These are phyloP conservation scores for Diaporthe velutina DNA, from an alignment of 2,329 filamentous ascomycete species.

Conservation along the genomic window DNA sequence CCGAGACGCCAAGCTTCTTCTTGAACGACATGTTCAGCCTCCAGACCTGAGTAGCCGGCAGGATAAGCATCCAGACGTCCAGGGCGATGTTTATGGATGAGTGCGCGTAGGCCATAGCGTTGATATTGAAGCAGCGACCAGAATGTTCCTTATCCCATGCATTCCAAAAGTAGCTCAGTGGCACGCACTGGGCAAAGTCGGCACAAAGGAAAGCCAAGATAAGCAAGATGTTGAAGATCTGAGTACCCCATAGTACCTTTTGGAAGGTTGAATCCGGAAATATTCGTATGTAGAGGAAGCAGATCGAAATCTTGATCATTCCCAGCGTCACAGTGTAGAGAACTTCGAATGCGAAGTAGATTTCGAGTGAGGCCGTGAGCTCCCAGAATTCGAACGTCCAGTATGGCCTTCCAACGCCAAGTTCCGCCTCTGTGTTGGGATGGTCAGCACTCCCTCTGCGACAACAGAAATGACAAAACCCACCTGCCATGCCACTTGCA, in stretches of 20 bases:
- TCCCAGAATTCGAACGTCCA: slow-evolving; percentile 15
- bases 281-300: slow-evolving; percentile 52
- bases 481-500: slow-evolving; percentile 10
- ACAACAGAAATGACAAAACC: background rate
- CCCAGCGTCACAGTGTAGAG: slow-evolving; percentile 47
- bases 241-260: slow-evolving; percentile 44
- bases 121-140: slow-evolving; percentile 49
- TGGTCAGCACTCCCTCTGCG: background rate
- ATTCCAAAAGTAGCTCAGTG: slow-evolving; percentile 47
- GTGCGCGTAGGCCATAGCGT: slow-evolving; percentile 51
- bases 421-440: slow-evolving; percentile 2
- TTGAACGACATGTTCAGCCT: slow-evolving; percentile 54
- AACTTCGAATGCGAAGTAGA: slow-evolving; percentile 47
- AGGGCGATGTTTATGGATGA: slow-evolving; percentile 56
- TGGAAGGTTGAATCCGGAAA: slow-evolving; percentile 47
- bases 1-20: slow-evolving; percentile 53
- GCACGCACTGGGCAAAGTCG: slow-evolving; percentile 48
- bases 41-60: slow-evolving; percentile 56
- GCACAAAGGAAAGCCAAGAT: slow-evolving; percentile 45
- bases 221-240: slow-evolving; percentile 46
- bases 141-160: slow-evolving; percentile 49
- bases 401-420: slow-evolving; percentile 4
- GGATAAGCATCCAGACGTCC: slow-evolving; percentile 53
- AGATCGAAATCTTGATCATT: slow-evolving; percentile 52
- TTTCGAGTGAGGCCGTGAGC: slow-evolving; percentile 36